A percentile compares a stretch with the other conserved stretches of the same genome.
Evolutionary conservation across 768 basidiomycete genomes (phyloP).

Genomic region (Suillus lakei): DNA sequence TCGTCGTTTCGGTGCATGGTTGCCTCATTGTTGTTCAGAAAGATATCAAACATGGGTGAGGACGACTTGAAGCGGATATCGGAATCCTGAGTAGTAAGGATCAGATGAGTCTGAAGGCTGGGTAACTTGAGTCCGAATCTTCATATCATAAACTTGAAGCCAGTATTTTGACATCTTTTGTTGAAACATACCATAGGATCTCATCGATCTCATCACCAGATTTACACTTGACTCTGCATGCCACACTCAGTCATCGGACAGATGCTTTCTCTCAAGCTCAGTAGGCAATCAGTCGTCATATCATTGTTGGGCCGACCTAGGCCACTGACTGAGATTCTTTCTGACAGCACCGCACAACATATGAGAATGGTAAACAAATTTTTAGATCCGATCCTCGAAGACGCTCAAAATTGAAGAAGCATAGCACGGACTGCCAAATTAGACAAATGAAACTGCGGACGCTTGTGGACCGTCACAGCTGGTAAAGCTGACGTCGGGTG

Average conservation of each 20-base stretch:
- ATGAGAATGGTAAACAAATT: constrained; percentile 45
- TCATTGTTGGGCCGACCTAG: constrained; percentile 37
- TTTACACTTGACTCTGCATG: constrained; percentile 58
- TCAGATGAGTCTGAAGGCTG: no score
- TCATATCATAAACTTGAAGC: no score
- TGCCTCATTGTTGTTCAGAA: no score
- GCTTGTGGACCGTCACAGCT: constrained; percentile 47
- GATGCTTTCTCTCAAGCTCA: constrained; percentile 40
- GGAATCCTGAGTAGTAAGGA: no score
- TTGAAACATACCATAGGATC: constrained; percentile 36
- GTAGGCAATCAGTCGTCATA: constrained; percentile 30
- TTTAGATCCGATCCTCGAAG: constrained; percentile 43
- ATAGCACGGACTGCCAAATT: constrained; percentile 14
- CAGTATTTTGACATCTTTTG: neutral
- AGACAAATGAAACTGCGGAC: constrained; percentile 24
- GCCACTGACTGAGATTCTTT: constrained; percentile 44
- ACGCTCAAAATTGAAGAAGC: constrained; percentile 39
- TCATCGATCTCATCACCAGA: constrained; percentile 48
- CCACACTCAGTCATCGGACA: no score
- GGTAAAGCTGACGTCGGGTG: constrained; percentile 43
- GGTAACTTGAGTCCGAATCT: no score
- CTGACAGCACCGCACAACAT: constrained; percentile 33
- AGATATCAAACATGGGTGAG: no score
- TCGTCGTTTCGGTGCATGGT: no score
- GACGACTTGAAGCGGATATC: no score